Evolutionary conservation across 805 yeast species (phyloP).

Genomic region (Komagataella phaffii): DNA sequence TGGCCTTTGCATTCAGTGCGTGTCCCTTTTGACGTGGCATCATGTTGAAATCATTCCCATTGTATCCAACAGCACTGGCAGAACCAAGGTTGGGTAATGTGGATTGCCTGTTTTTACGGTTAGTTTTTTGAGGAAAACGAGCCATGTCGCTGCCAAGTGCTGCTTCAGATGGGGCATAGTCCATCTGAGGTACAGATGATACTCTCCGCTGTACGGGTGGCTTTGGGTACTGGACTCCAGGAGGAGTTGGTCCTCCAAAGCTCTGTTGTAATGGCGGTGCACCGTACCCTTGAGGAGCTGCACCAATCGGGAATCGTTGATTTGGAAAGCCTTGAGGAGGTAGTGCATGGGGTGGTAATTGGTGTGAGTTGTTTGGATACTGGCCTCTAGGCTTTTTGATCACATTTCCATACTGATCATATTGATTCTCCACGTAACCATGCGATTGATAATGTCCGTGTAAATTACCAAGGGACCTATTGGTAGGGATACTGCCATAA

Average conservation of each 20-base stretch:
- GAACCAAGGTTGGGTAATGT: constrained; percentile 15
- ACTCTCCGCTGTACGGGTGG: constrained; percentile 6
- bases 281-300: not conserved
- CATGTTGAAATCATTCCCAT: constrained; percentile 3
- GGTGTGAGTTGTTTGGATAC: constrained; percentile 17
- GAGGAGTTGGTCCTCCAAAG: constrained; percentile 11
- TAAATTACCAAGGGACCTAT: not conserved
- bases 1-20: not conserved
- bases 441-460: not conserved
- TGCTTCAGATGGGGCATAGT: constrained; percentile 6
- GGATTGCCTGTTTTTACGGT: constrained; percentile 31
- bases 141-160: constrained; percentile 4
- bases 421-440: not conserved
- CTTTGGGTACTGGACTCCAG: constrained; percentile 7
- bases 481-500: not conserved
- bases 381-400: constrained; percentile 4
- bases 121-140: constrained; percentile 23
- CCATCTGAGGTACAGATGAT: constrained; percentile 6
- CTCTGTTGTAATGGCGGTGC: constrained; percentile 12
- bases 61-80: constrained; percentile 4
- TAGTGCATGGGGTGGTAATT: constrained; percentile 16
- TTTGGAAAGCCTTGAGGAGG: constrained; percentile 20
- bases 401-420: constrained; percentile 1
- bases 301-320: not conserved
- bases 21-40: not conserved